Evolutionary conservation across 495 filamentous ascomycete species (phyloP).

Genomic region (Lichina pygmaea): DNA sequence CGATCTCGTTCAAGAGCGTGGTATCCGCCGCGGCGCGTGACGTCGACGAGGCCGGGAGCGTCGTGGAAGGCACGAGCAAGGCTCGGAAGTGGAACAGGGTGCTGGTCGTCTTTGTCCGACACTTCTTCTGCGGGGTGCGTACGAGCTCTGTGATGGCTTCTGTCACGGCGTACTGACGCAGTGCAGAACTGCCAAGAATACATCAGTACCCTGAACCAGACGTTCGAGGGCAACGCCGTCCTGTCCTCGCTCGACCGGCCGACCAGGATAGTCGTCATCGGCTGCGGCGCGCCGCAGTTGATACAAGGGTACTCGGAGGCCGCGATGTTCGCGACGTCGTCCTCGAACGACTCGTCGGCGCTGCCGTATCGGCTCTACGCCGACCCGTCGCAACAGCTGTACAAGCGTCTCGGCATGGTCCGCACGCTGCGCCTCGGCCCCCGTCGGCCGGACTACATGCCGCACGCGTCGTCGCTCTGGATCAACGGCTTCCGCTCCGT

Average conservation of each 20-base stretch:
- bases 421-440: slow-evolving; percentile 31
- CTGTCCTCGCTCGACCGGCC: slow-evolving; percentile 20
- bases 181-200: slow-evolving; percentile 47
- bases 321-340: slow-evolving; percentile 20
- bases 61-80: not conserved
- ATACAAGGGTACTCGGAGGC: slow-evolving; percentile 38
- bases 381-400: slow-evolving; percentile 43
- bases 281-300: slow-evolving; percentile 48
- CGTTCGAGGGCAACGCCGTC: slow-evolving; percentile 29
- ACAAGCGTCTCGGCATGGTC: slow-evolving; percentile 45
- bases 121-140: slow-evolving; percentile 77
- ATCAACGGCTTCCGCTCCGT: slow-evolving; percentile 20
- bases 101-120: slow-evolving; percentile 57
- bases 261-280: slow-evolving; percentile 46
- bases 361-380: slow-evolving; percentile 19
- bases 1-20: slow-evolving; percentile 36
- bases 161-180: not conserved
- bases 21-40: slow-evolving; percentile 6
- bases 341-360: not conserved
- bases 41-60: not conserved
- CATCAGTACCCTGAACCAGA: slow-evolving; percentile 31
- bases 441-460: slow-evolving; percentile 36
- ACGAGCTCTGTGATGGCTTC: not conserved
- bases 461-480: slow-evolving; percentile 15
- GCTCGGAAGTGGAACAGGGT: slow-evolving; percentile 16